These are phyloP conservation scores for Piper longum DNA, from an alignment of 164 flowering plant species.

Conservation along the genomic window DNA sequence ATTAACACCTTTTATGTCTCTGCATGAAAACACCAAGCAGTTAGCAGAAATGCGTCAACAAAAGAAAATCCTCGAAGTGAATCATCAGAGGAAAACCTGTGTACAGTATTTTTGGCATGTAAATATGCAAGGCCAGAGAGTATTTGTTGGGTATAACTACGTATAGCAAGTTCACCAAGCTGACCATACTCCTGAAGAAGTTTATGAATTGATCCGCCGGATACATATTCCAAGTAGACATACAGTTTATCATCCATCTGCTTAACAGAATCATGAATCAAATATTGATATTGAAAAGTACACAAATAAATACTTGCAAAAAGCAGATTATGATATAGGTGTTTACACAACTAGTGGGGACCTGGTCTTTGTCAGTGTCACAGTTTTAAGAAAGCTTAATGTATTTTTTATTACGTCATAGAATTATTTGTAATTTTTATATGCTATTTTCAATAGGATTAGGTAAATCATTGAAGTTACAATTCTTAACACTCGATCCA, in stretches of 20 bases:
- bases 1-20: constrained; percentile 97
- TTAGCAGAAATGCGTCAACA: neutral
- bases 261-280: neutral
- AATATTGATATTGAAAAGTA: too few relatives aligned
- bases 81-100: constrained; percentile 30
- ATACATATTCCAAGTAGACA: constrained; percentile 87
- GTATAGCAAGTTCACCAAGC: constrained; percentile 71
- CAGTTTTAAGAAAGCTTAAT: too few relatives aligned
- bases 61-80: neutral
- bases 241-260: constrained; percentile 83
- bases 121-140: constrained; percentile 77
- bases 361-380: too few relatives aligned
- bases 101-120: constrained; percentile 76
- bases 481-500: too few relatives aligned
- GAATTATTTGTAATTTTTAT: too few relatives aligned
- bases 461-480: too few relatives aligned
- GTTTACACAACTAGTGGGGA: too few relatives aligned
- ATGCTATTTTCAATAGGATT: too few relatives aligned
- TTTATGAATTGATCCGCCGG: constrained; percentile 91
- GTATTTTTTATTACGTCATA: too few relatives aligned
- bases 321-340: too few relatives aligned
- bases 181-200: constrained; percentile 93
- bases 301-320: too few relatives aligned
- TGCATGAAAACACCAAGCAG: constrained; percentile 11
- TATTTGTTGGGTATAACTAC: constrained; percentile 84